Evolutionary conservation across 495 filamentous ascomycete genomes (phyloP).

Genomic region (Aspergillus ellipticus): DNA sequence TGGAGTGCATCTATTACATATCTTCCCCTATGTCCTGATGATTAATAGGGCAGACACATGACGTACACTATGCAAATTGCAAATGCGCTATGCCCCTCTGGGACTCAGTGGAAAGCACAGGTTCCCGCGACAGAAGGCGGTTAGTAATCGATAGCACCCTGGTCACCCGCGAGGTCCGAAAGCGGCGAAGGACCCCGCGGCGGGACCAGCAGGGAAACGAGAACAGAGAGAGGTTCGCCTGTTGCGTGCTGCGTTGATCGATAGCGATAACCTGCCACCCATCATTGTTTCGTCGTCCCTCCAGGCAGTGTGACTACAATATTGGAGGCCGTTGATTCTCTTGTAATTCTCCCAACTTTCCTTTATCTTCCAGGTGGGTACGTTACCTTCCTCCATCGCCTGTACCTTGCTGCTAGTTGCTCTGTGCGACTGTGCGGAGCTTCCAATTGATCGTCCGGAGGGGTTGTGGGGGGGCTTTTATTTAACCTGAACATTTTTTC

Average conservation of each 20-base stretch:
- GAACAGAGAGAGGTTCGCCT: not conserved
- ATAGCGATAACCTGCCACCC: not conserved
- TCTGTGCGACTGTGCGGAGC: not conserved
- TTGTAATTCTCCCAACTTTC: not conserved
- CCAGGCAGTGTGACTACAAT: no score
- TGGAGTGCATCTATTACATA: not conserved
- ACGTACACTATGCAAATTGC: not conserved
- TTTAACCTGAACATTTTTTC: conserved; percentile 8
- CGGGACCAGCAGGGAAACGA: conserved; percentile 1
- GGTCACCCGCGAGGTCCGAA: conserved; percentile 9
- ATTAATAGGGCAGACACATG: not conserved
- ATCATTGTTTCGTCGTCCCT: no score
- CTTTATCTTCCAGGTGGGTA: not conserved
- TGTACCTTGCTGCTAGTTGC: not conserved
- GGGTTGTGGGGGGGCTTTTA: conserved; percentile 18
- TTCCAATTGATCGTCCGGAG: conserved; percentile 10
- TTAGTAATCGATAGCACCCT: conserved; percentile 1
- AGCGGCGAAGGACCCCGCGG: conserved; percentile 16
- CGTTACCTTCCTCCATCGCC: not conserved
- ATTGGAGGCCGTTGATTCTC: no score
- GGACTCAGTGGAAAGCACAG: not conserved
- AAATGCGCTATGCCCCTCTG: not conserved
- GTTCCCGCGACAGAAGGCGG: not conserved
- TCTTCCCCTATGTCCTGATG: not conserved
- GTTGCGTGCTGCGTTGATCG: not conserved